Evolutionary conservation across 495 filamentous ascomycete genomes (phyloP).

Genomic region (Usnea hakonensis): DNA sequence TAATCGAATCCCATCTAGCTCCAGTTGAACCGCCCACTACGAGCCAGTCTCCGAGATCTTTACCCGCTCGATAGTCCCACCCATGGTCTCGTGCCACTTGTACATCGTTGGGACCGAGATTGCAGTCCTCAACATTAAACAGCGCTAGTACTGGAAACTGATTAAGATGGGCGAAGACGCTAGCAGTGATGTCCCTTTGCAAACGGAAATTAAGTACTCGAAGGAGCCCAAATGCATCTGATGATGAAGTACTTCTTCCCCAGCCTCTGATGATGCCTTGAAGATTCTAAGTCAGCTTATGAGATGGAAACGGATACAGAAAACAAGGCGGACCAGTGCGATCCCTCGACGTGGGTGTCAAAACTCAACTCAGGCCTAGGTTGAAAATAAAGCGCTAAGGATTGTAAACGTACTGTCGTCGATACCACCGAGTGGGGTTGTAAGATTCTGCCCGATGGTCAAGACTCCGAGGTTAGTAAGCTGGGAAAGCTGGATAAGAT

Average conservation of each 20-base stretch:
- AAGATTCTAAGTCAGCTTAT: not conserved
- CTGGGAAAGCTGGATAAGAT: conserved; percentile 22
- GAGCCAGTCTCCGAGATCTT: conserved; percentile 9
- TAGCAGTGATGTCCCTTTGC: conserved; percentile 20
- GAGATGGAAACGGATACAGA: not conserved
- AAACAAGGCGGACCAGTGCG: not conserved
- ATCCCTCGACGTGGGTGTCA: not conserved
- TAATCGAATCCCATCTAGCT: conserved; percentile 12
- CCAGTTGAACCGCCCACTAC: conserved; percentile 1
- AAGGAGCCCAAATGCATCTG: conserved; percentile 22
- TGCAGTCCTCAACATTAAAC: conserved; percentile 17
- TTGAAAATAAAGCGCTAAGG: not conserved
- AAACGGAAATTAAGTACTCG: conserved; percentile 22
- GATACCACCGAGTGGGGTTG: conserved; percentile 10
- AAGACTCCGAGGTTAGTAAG: conserved; percentile 25
- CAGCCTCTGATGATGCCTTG: conserved; percentile 24
- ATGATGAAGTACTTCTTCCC: conserved; percentile 19
- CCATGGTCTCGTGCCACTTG: conserved; percentile 7
- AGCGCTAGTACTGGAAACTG: conserved; percentile 23
- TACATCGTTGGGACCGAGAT: conserved; percentile 6
- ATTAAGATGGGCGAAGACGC: conserved; percentile 20
- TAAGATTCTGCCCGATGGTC: conserved; percentile 18
- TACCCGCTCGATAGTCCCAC: conserved; percentile 12
- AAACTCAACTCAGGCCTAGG: not conserved
- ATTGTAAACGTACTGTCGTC: conserved; percentile 18